Conservation (phyloP, 1,284 basidiomycete species). For the Phellopilus nigrolimitatus region DNA sequence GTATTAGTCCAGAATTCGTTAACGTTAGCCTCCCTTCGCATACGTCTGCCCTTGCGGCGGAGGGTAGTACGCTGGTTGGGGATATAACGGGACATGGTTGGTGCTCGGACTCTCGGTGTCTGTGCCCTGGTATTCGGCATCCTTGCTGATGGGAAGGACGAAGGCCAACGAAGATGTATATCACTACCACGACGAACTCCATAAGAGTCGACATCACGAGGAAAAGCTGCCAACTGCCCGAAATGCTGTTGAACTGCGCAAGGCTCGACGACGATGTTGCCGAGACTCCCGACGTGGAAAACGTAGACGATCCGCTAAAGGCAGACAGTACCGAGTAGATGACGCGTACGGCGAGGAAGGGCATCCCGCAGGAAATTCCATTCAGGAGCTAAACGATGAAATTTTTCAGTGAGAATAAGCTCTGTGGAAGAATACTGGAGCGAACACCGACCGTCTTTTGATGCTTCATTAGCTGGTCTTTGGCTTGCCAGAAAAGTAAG, state of each 20-base stretch:
- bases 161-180: constrained; percentile 17
- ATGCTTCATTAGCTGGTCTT: constrained; percentile 43
- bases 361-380: constrained; percentile 48
- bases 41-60: not conserved
- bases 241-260: constrained; percentile 17
- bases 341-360: constrained; percentile 54
- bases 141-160: constrained; percentile 11
- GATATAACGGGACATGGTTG: not conserved
- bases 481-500: constrained; percentile 41
- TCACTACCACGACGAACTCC: constrained; percentile 17
- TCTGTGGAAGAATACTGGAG: not conserved
- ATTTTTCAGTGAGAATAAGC: not conserved
- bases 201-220: constrained; percentile 19
- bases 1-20: too few relatives aligned
- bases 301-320: constrained; percentile 27
- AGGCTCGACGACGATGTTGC: constrained; percentile 1
- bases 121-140: not conserved
- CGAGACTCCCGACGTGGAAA: not conserved
- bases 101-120: not conserved
- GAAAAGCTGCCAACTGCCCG: constrained; percentile 18
- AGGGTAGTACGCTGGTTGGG: not conserved
- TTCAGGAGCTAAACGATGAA: constrained; percentile 43
- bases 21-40: not conserved
- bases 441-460: constrained; percentile 38
- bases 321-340: constrained; percentile 50